Evolutionary conservation across 306 rosid genomes (phyloP).

Genomic region (Cucumis hystrix): DNA sequence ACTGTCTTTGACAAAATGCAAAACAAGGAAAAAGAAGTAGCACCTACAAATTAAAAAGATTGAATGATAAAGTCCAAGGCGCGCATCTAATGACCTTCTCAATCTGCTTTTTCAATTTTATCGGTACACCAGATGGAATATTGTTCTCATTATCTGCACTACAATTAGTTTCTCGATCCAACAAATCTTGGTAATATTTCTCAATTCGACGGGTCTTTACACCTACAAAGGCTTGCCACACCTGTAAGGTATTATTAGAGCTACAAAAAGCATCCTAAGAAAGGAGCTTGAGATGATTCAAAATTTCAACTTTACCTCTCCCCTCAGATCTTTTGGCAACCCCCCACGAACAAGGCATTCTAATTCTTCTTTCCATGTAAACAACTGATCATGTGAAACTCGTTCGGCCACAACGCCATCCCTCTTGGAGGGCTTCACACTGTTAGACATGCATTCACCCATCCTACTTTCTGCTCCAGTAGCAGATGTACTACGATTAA

Average conservation of each 20-base stretch:
- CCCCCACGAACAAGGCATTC: constrained; percentile 86
- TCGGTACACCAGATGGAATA: constrained; percentile 33
- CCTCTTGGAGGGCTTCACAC: constrained; percentile 4
- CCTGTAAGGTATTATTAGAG: constrained; percentile 53
- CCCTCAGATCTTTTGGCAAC: constrained; percentile 84
- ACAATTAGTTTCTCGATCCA: constrained; percentile 41
- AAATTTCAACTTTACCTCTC: constrained; percentile 55
- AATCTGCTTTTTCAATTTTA: constrained; percentile 93
- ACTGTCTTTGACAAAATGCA: constrained; percentile 31
- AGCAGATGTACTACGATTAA: constrained; percentile 3
- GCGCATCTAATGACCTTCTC: constrained; percentile 99
- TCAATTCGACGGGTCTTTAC: constrained; percentile 67
- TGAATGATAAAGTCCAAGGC: constrained; percentile 40
- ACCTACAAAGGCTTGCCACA: constrained; percentile 97
- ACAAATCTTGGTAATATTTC: constrained; percentile 58
- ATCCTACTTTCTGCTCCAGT: constrained; percentile 3
- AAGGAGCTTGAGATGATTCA: constrained; percentile 16
- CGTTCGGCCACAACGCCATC: constrained; percentile 24
- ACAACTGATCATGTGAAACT: constrained; percentile 20
- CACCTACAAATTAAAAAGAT: constrained; percentile 71
- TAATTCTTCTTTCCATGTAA: constrained; percentile 57
- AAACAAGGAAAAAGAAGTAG: constrained; percentile 55
- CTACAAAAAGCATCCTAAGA: constrained; percentile 8
- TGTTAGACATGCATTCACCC: background rate
- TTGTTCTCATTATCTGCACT: constrained; percentile 32